Evolutionary conservation across 495 filamentous ascomycete genomes (phyloP).

Genomic region (Penicillium fimorum): DNA sequence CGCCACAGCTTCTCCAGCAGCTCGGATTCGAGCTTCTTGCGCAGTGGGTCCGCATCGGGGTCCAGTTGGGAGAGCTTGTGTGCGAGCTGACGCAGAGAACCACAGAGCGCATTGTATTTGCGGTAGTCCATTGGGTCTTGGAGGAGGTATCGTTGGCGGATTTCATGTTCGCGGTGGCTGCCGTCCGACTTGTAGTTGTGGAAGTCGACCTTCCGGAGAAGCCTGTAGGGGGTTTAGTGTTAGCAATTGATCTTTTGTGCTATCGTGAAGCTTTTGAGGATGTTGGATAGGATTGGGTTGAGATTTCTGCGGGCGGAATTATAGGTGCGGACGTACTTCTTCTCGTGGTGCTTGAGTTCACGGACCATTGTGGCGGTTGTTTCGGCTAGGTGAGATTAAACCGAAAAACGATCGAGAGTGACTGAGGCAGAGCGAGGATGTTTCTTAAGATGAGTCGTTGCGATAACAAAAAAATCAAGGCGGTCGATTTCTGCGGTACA

Average conservation of each 20-base stretch:
- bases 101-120: slow-evolving; percentile 85
- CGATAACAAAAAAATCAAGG: slow-evolving; percentile 33
- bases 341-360: slow-evolving; percentile 90
- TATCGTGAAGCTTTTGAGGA: not conserved
- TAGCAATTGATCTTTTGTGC: slow-evolving; percentile 9
- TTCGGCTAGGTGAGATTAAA: not conserved
- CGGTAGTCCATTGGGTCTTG: slow-evolving; percentile 81
- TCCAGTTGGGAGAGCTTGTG: slow-evolving; percentile 77
- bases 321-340: slow-evolving; percentile 48
- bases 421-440: slow-evolving; percentile 6
- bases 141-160: slow-evolving; percentile 84
- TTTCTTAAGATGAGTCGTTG: not conserved
- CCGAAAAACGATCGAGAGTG: not conserved
- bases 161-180: slow-evolving; percentile 74
- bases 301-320: not conserved
- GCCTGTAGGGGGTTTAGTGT: slow-evolving; percentile 33
- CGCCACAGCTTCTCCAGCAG: slow-evolving; percentile 85
- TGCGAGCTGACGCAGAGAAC: slow-evolving; percentile 80
- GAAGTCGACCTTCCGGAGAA: slow-evolving; percentile 93
- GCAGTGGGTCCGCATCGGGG: slow-evolving; percentile 71
- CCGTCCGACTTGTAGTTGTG: slow-evolving; percentile 88
- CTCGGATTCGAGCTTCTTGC: slow-evolving; percentile 75
- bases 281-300: not conserved
- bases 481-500: slow-evolving; percentile 24
- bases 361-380: slow-evolving; percentile 67